Percentiles rank a stretch among this genome's conserved stretches.
These are phyloP conservation scores for Simmondsia chinensis DNA, from an alignment of 148 eudicot genomes.

Conservation along the genomic window DNA sequence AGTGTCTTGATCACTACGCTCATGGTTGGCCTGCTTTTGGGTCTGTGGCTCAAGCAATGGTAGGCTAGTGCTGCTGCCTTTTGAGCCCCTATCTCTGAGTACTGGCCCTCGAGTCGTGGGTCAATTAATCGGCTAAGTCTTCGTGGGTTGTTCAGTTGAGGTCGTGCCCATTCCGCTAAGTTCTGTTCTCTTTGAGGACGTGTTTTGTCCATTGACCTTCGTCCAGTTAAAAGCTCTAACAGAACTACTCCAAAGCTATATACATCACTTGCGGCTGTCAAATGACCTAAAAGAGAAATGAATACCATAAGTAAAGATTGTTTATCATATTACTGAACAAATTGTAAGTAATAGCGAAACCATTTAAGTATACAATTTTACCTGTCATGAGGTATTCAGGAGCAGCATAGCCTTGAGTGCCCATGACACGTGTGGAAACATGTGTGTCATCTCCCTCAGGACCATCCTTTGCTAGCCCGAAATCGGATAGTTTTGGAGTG, in stretches of 20 bases:
- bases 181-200: constrained; percentile 68
- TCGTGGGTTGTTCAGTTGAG: constrained; percentile 50
- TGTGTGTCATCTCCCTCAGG: constrained; percentile 17
- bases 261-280: constrained; percentile 90
- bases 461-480: constrained; percentile 18
- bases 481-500: constrained; percentile 16
- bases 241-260: constrained; percentile 91
- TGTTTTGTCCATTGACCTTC: constrained; percentile 58
- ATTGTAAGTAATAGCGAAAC: too few species aligned
- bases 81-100: constrained; percentile 59
- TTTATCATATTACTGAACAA: too few species aligned
- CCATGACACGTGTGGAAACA: constrained; percentile 18
- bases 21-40: constrained; percentile 65
- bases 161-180: constrained; percentile 76
- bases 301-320: too few species aligned
- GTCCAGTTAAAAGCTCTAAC: constrained; percentile 72
- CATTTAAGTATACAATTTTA: neutral
- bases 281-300: constrained; percentile 49
- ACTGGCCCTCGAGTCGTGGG: constrained; percentile 74
- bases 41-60: constrained; percentile 71
- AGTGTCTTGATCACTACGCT: constrained; percentile 47
- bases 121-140: constrained; percentile 61
- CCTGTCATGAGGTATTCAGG: constrained; percentile 18
- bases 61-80: constrained; percentile 76
- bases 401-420: constrained; percentile 19